Evolutionary conservation across 2,329 filamentous ascomycete genomes (phyloP).

Genomic region (Pseudonectria foliicola): DNA sequence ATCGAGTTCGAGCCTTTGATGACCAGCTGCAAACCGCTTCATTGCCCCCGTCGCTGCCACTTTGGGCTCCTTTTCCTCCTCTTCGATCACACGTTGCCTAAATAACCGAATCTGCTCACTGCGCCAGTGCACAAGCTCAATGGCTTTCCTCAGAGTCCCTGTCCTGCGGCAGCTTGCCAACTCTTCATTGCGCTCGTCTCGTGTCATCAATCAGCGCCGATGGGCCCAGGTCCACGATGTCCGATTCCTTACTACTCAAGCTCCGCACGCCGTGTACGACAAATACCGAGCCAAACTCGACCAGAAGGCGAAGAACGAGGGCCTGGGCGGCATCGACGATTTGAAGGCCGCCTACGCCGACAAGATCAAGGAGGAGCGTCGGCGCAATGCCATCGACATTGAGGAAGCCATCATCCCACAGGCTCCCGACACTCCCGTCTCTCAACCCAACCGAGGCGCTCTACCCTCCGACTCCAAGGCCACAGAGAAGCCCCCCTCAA

Average conservation of each 20-base stretch:
- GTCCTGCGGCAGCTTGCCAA: constrained; percentile 40
- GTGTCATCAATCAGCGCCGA: constrained; percentile 55
- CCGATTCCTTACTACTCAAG: constrained; percentile 74
- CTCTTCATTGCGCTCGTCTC: constrained; percentile 25
- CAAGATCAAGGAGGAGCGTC: constrained; percentile 67
- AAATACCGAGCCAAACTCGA: constrained; percentile 85
- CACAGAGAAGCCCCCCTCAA: constrained; percentile 8
- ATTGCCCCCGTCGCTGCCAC: too few relatives aligned
- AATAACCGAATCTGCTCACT: background rate
- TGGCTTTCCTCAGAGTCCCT: constrained; percentile 43
- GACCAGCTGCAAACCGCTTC: too few relatives aligned
- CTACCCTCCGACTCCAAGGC: constrained; percentile 18
- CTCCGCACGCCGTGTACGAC: constrained; percentile 62
- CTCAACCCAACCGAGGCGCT: constrained; percentile 29
- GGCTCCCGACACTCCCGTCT: constrained; percentile 28
- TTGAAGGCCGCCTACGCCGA: constrained; percentile 79
- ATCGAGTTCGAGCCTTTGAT: too few relatives aligned
- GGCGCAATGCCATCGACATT: constrained; percentile 54
- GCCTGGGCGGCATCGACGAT: constrained; percentile 62
- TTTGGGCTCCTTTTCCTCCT: background rate
- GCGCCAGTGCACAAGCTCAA: constrained; percentile 17
- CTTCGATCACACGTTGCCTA: constrained; percentile 2
- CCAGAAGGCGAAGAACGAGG: constrained; percentile 68
- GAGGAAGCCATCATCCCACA: constrained; percentile 32
- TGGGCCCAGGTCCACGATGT: constrained; percentile 92